Evolutionary conservation across 1,284 basidiomycete species (phyloP).

Genomic region (Abortiporus biennis): DNA sequence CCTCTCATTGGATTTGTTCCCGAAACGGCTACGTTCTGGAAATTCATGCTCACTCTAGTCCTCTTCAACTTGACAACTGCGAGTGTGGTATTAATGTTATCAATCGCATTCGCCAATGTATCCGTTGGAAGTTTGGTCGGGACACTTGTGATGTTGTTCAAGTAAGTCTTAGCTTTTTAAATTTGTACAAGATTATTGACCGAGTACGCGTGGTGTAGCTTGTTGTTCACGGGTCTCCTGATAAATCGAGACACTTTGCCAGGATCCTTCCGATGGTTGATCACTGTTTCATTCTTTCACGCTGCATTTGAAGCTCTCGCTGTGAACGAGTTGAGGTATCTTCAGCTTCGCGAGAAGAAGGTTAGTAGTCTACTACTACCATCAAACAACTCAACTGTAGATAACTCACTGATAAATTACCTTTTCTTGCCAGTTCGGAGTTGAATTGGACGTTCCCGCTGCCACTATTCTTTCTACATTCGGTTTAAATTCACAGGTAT

Average conservation of each 20-base stretch:
- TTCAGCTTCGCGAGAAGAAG: conserved; percentile 89
- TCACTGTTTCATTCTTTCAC: conserved; percentile 95
- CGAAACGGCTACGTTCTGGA: conserved; percentile 89
- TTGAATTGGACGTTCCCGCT: conserved; percentile 92
- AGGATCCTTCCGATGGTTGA: conserved; percentile 74
- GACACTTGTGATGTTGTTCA: conserved; percentile 95
- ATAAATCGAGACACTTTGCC: conserved; percentile 90
- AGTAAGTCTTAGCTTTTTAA: conserved; percentile 54
- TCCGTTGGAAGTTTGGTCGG: conserved; percentile 92
- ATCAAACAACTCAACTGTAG: too few relatives aligned
- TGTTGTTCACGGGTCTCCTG: conserved; percentile 91
- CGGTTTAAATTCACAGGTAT: conserved; percentile 78
- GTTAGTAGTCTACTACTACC: conserved; percentile 35
- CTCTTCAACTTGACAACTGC: conserved; percentile 94
- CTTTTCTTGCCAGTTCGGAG: conserved; percentile 61
- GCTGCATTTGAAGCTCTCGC: conserved; percentile 96
- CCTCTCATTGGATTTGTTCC: conserved; percentile 91
- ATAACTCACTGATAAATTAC: neutral
- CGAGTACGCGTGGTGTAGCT: conserved; percentile 39
- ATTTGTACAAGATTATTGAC: conserved; percentile 2
- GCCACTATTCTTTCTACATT: conserved; percentile 89
- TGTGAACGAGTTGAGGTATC: conserved; percentile 91
- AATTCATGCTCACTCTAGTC: conserved; percentile 92
- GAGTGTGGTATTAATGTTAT: conserved; percentile 85
- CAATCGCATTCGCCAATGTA: conserved; percentile 80